These are phyloP conservation scores for Globisporangium abappressorium DNA, from an alignment of 352 stramenopile genomes.

Conservation along the genomic window DNA sequence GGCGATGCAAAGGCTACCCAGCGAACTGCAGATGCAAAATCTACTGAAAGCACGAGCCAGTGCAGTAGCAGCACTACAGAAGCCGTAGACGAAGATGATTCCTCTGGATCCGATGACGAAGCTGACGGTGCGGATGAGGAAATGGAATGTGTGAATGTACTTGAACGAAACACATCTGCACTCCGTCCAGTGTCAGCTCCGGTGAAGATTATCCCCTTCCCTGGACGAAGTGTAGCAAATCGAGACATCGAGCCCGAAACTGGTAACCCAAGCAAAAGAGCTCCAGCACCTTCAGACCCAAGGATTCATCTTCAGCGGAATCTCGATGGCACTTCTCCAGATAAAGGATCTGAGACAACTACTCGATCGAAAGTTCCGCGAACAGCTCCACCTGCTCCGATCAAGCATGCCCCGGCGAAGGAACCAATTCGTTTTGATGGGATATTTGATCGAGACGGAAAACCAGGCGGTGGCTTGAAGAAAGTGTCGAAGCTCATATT, in stretches of 20 bases:
- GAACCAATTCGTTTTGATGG: conserved; percentile 19
- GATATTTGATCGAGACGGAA: conserved; percentile 32
- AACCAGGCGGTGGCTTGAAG: conserved; percentile 29
- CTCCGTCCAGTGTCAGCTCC: conserved; percentile 24
- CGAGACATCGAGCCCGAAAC: background rate
- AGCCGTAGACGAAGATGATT: conserved; percentile 13
- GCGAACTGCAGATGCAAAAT: background rate
- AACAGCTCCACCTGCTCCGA: conserved; percentile 28
- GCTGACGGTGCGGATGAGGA: conserved; percentile 9
- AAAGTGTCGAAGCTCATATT: conserved; percentile 63
- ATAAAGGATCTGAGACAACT: background rate
- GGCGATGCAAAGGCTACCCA: background rate
- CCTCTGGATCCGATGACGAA: conserved; percentile 1
- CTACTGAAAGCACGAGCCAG: conserved; percentile 2
- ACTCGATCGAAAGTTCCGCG: conserved; percentile 17
- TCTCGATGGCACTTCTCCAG: background rate
- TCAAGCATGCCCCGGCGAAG: background rate
- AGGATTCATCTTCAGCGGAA: background rate
- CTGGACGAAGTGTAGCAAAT: background rate
- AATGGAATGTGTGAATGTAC: background rate
- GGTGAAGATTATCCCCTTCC: background rate
- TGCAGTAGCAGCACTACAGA: conserved; percentile 21
- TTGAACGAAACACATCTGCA: background rate
- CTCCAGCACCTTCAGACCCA: background rate
- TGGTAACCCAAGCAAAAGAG: background rate